Evolutionary conservation across 371 early-diverging fungal species (phyloP).

Genomic region (Syncephalastrum contaminatum): DNA sequence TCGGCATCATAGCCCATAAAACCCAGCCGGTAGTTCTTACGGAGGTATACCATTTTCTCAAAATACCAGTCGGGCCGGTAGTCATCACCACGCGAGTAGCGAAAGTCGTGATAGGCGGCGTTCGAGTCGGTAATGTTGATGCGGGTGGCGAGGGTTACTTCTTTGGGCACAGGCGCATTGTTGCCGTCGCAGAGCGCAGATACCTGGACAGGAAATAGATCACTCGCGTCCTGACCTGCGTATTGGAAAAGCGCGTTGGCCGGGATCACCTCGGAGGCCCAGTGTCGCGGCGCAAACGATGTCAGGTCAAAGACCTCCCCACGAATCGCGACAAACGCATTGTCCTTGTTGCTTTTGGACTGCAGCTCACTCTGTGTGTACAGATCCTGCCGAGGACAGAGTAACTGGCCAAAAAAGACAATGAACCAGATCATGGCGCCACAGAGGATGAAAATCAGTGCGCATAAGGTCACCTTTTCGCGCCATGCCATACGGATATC

Average conservation of each 20-base stretch:
- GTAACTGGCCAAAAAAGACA: constrained; percentile 73
- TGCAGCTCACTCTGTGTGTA: constrained; percentile 56
- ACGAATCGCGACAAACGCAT: constrained; percentile 63
- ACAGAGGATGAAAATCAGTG: constrained; percentile 75
- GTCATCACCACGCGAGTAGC: constrained; percentile 21
- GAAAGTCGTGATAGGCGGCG: constrained; percentile 25
- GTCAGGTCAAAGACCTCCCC: constrained; percentile 76
- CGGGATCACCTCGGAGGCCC: constrained; percentile 51
- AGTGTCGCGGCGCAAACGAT: constrained; percentile 60
- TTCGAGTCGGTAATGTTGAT: constrained; percentile 47
- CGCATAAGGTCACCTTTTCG: constrained; percentile 86
- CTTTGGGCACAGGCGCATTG: constrained; percentile 31
- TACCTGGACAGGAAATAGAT: constrained; percentile 76
- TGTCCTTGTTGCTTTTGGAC: constrained; percentile 34
- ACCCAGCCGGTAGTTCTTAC: constrained; percentile 23
- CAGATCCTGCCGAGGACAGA: constrained; percentile 85
- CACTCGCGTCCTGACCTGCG: constrained; percentile 69
- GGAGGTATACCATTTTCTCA: constrained; percentile 28
- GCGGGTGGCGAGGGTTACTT: constrained; percentile 36
- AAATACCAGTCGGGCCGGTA: constrained; percentile 38
- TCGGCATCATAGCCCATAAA: constrained; percentile 45
- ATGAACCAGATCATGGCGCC: constrained; percentile 83
- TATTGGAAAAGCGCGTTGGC: constrained; percentile 49
- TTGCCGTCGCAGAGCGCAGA: constrained; percentile 52
- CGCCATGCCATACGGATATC: constrained; percentile 92